Evolutionary conservation across 345 rosid species (phyloP), one percentile per base, ranked within the genome.

Genomic region (rapeseed (Brassica napus)): DNA sequence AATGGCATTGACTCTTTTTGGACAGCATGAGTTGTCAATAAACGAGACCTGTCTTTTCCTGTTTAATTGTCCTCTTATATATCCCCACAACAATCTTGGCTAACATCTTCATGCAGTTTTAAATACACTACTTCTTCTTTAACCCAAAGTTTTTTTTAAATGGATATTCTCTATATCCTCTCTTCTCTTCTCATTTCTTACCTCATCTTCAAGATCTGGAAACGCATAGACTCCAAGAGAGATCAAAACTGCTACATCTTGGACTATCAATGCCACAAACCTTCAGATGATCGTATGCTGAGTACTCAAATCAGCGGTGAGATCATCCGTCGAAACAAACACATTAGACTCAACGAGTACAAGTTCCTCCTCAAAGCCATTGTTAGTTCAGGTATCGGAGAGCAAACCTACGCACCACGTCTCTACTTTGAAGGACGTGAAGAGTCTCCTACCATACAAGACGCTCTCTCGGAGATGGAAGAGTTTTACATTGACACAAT

Each of bases 341-440:
- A 86, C 67, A 86, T 89, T 31, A 80, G 87, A 4, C 82, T 89
- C 4, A 82, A 85, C 61, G 86, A 93, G 54, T 86, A 82, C 87
- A 75, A 81, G 73, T 94, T 94, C 78, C 83, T 94, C 42, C 81
- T 89, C 4, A 73, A 71, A 68, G 88, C 91, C 16, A 84, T 91
- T 54, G 88, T 82, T 12, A 86, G 81, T 62, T 86, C 95, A 2
- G 97, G 98, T 30, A 82, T 94, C 9, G 94, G 98, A 12, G 94
- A 94, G 52, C 83, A 86, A 75, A 85, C 94, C 3, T 94, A 86
- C 61, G 88, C 86, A 31, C 94, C 96, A 0, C 82, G 65, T 76
- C 74, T 81, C 18, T 77, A 87, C 74, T 60, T 90, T 0, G 83
- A 65, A 9, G 91, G 90, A 14, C 83, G 84, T 26, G 94, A 86